These are phyloP conservation scores for Aspergillus japonicus DNA, from an alignment of 2,329 filamentous ascomycete genomes.

Conservation along the genomic window DNA sequence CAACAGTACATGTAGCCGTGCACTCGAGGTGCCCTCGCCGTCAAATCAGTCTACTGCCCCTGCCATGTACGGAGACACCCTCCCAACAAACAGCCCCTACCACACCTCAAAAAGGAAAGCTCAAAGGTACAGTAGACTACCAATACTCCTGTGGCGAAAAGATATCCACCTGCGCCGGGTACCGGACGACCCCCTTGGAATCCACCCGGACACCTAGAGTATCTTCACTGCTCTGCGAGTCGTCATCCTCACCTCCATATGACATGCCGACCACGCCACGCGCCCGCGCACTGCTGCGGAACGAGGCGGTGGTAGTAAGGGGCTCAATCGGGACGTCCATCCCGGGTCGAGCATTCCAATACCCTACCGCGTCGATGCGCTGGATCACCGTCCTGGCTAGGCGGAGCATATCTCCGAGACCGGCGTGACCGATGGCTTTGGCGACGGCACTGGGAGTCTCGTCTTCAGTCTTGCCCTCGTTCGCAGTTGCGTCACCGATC, in stretches of 20 bases:
- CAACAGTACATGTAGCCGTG: too few relatives aligned
- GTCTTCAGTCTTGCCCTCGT: background rate
- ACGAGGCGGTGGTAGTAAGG: background rate
- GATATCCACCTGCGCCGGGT: background rate
- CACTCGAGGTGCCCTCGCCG: too few relatives aligned
- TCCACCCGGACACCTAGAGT: background rate
- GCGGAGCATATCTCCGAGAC: slow-evolving; percentile 30
- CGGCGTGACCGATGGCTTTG: slow-evolving; percentile 26
- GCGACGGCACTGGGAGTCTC: slow-evolving; percentile 19
- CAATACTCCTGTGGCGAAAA: background rate
- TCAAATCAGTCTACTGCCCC: background rate
- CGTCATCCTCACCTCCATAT: background rate
- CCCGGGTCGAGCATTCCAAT: slow-evolving; percentile 20
- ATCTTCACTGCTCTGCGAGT: background rate
- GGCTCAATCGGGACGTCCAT: background rate
- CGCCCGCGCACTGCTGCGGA: background rate
- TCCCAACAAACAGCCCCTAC: background rate
- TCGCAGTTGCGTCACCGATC: slow-evolving; percentile 1
- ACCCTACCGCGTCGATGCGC: slow-evolving; percentile 33
- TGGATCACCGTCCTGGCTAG: slow-evolving; percentile 34
- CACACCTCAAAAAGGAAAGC: background rate
- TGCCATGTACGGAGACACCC: background rate
- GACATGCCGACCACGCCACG: background rate
- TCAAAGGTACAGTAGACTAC: background rate
- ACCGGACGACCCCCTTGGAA: background rate